A percentile compares a stretch with the other conserved stretches of the same genome.
Conservation (phyloP, 2,329 filamentous ascomycete species). For the Colletotrichum ledebouriae region DNA sequence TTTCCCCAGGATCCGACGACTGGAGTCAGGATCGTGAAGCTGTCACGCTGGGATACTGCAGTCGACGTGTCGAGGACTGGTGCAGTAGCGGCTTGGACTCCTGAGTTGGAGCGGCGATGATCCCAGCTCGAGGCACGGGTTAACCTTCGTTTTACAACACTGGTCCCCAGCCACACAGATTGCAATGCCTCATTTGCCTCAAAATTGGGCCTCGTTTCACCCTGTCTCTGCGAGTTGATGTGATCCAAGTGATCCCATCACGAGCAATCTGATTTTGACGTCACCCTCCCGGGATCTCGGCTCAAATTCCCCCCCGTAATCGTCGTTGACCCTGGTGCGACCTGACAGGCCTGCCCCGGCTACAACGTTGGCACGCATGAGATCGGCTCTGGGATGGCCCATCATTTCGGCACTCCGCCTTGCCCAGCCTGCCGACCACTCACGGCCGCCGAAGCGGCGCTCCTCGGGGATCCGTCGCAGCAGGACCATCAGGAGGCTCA, state of each 20-base stretch:
- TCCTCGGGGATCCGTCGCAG: conserved; percentile 1
- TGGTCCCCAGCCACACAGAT: conserved; percentile 38
- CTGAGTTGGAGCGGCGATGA: conserved; percentile 29
- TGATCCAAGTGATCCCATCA: conserved; percentile 22
- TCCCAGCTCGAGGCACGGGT: conserved; percentile 10
- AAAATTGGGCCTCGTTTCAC: conserved; percentile 38
- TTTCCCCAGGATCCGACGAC: conserved; percentile 28
- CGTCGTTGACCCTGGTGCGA: background rate
- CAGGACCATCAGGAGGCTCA: conserved; percentile 10
- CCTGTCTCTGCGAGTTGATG: conserved; percentile 21
- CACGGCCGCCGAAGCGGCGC: background rate
- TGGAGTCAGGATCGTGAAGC: conserved; percentile 31
- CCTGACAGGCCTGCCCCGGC: conserved; percentile 24
- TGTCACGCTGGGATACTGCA: conserved; percentile 32
- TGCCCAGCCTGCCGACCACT: conserved; percentile 12
- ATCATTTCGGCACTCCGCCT: conserved; percentile 16
- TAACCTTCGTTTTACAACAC: conserved; percentile 35
- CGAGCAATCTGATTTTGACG: conserved; percentile 31
- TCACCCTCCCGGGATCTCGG: conserved; percentile 37
- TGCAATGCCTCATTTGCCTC: conserved; percentile 41
- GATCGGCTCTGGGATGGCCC: conserved; percentile 35
- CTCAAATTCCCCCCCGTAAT: background rate
- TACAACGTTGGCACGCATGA: conserved; percentile 27
- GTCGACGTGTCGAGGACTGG: conserved; percentile 40
- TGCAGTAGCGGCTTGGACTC: conserved; percentile 31